Conservation (phyloP, 495 filamentous ascomycete genomes). For the Hyphodiscus hymeniophilus region DNA sequence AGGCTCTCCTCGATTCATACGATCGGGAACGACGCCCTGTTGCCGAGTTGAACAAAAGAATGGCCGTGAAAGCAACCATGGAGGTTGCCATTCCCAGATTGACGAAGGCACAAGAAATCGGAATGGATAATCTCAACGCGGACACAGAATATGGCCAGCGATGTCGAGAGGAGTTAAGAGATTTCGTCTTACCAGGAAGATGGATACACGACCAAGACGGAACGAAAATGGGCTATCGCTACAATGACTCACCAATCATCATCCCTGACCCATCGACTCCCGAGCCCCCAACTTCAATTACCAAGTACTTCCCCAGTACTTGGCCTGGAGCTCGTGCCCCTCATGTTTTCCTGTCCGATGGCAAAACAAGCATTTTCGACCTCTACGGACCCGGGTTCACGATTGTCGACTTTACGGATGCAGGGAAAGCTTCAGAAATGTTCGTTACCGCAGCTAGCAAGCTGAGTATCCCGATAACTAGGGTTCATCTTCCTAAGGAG, state of each 20-base stretch:
- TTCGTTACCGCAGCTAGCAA: neutral
- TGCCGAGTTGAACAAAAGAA: neutral
- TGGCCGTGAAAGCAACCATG: neutral
- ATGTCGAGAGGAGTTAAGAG: neutral
- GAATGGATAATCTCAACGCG: neutral
- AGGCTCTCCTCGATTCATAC: slow-evolving; percentile 16
- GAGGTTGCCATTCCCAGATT: neutral
- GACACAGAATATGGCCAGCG: neutral
- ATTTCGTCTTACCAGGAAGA: neutral
- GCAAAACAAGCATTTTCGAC: slow-evolving; percentile 24
- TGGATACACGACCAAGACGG: slow-evolving; percentile 1
- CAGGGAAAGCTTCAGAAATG: neutral
- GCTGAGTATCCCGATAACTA: neutral
- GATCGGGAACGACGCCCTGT: slow-evolving; percentile 22
- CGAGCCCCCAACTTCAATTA: neutral
- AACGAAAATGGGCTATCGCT: slow-evolving; percentile 1
- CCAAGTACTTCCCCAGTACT: slow-evolving; percentile 24
- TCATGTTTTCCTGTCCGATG: slow-evolving; percentile 26
- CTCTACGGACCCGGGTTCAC: slow-evolving; percentile 24
- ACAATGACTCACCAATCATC: slow-evolving; percentile 1
- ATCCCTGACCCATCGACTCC: neutral
- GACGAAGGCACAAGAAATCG: slow-evolving; percentile 3
- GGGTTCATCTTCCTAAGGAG: neutral
- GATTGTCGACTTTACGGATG: slow-evolving; percentile 21
- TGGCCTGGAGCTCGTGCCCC: slow-evolving; percentile 25